Evolutionary conservation across 192 early-diverging fungal species (phyloP).

Genomic region (Thamnidium elegans): DNA sequence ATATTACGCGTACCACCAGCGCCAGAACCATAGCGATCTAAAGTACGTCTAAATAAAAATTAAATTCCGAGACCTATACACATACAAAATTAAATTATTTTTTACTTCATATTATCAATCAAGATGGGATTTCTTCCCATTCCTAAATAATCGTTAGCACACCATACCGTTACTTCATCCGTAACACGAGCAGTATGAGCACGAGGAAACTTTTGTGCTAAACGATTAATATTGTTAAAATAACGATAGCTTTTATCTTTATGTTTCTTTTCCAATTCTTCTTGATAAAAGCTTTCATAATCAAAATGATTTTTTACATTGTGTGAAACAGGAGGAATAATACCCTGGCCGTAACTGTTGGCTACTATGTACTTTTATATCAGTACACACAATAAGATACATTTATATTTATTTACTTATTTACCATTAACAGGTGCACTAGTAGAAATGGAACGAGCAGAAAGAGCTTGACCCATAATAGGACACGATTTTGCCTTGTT

Average conservation of each 20-base stretch:
- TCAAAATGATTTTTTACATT: conserved; percentile 64
- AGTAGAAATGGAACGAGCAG: conserved; percentile 46
- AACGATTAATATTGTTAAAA: conserved; percentile 99
- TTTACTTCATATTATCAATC: conserved; percentile 88
- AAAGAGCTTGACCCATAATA: conserved; percentile 78
- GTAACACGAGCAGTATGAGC: conserved; percentile 86
- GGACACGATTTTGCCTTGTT: conserved; percentile 69
- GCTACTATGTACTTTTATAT: conserved; percentile 6
- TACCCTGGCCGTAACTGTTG: conserved; percentile 29
- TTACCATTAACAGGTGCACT: not conserved
- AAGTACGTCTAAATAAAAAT: conserved; percentile 53
- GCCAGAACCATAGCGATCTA: conserved; percentile 96
- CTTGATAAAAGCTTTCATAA: conserved; percentile 85
- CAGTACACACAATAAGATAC: not conserved
- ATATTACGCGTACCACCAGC: conserved; percentile 99
- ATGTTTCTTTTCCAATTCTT: conserved; percentile 92
- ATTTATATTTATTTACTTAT: not conserved
- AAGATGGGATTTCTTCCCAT: conserved; percentile 90
- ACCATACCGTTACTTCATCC: conserved; percentile 97
- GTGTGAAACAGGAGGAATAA: conserved; percentile 27
- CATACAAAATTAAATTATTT: not conserved
- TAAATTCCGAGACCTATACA: not conserved
- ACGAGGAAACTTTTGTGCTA: conserved; percentile 87
- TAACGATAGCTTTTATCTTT: conserved; percentile 97
- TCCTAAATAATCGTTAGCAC: conserved; percentile 98